A percentile compares a stretch with the other conserved stretches of the same genome.
These are phyloP conservation scores for Fraxinus dipetala DNA, from an alignment of 305 asterid species.

Conservation along the genomic window DNA sequence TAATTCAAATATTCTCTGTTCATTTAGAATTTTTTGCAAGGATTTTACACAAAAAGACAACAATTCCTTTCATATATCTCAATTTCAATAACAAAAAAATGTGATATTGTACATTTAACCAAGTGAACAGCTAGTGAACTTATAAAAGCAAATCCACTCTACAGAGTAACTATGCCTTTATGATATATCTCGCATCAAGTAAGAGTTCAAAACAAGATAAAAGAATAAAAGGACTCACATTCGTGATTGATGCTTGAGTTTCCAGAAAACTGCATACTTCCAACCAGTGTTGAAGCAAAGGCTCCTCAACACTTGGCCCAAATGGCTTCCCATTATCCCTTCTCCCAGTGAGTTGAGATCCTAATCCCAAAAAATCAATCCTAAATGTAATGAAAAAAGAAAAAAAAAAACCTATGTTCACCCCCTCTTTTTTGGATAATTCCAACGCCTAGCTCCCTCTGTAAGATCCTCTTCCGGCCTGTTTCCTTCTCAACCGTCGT, in stretches of 20 bases:
- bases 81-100: neutral
- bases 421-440: conserved; percentile 26
- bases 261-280: conserved; percentile 95
- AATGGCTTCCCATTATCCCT: conserved; percentile 63
- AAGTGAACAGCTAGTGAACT: neutral
- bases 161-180: neutral
- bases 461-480: conserved; percentile 99
- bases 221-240: conserved; percentile 58
- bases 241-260: conserved; percentile 67
- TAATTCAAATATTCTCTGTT: neutral
- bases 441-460: conserved; percentile 81
- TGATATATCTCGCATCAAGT: neutral
- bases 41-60: neutral
- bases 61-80: neutral
- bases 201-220: conserved; percentile 15
- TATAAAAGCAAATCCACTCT: conserved; percentile 9
- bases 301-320: conserved; percentile 67
- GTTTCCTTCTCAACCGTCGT: conserved; percentile 95
- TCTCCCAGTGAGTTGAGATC: conserved; percentile 36
- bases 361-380: conserved; percentile 50
- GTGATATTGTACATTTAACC: neutral
- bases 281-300: conserved; percentile 76
- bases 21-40: neutral
- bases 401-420: conserved; percentile 29
- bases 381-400: conserved; percentile 30